Evolutionary conservation across 768 basidiomycete genomes (phyloP).

Genomic region (Boletales sp.): DNA sequence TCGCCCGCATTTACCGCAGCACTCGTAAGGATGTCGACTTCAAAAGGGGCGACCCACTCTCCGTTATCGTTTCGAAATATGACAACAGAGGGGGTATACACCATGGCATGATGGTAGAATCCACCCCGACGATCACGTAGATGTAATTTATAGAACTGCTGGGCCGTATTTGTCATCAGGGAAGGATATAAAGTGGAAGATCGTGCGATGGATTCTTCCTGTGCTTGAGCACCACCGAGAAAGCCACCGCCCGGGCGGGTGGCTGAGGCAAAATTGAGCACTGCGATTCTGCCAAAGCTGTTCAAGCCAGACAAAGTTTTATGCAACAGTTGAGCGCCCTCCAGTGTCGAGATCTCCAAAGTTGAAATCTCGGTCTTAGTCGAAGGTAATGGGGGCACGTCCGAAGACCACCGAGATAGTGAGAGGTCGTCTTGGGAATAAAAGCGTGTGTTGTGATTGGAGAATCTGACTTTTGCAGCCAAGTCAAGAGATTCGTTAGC

Average conservation of each 20-base stretch:
- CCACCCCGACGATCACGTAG: slow-evolving; percentile 44
- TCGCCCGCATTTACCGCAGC: slow-evolving; percentile 72
- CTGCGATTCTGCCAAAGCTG: slow-evolving; percentile 41
- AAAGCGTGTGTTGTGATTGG: slow-evolving; percentile 45
- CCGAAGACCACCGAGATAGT: slow-evolving; percentile 44
- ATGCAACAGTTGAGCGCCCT: slow-evolving; percentile 48
- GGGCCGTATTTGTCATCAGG: slow-evolving; percentile 51
- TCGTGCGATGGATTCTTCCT: slow-evolving; percentile 79
- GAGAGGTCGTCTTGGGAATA: slow-evolving; percentile 46
- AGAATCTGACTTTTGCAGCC: slow-evolving; percentile 30
- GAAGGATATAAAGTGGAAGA: slow-evolving; percentile 67
- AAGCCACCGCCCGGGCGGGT: slow-evolving; percentile 77
- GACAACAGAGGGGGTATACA: slow-evolving; percentile 63
- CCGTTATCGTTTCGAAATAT: slow-evolving; percentile 65
- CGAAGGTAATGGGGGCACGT: slow-evolving; percentile 6
- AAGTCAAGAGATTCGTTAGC: slow-evolving; percentile 32
- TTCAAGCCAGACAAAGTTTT: slow-evolving; percentile 12
- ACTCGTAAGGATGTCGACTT: slow-evolving; percentile 65
- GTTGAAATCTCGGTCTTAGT: slow-evolving; percentile 40
- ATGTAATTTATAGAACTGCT: slow-evolving; percentile 64
- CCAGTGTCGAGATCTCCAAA: slow-evolving; percentile 61
- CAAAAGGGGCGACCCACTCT: slow-evolving; percentile 50
- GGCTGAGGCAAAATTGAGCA: slow-evolving; percentile 78
- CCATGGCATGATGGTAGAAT: slow-evolving; percentile 76
- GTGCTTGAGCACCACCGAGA: slow-evolving; percentile 66